These are phyloP conservation scores for Phytophthora melonis DNA, from an alignment of 352 stramenopile species.

Conservation along the genomic window DNA sequence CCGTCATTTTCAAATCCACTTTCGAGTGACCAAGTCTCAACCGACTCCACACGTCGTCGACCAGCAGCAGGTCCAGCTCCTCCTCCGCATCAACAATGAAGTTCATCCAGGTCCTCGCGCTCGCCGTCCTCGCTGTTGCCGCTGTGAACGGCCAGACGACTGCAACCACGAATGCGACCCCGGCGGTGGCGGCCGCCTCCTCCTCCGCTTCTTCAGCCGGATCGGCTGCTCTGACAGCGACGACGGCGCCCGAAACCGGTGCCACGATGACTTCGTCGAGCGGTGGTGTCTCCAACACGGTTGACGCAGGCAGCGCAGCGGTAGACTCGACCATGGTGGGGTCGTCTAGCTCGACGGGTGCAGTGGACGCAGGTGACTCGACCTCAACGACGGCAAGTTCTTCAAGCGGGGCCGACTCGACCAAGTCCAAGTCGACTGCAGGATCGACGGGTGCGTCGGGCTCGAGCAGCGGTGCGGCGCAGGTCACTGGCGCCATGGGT, in stretches of 20 bases:
- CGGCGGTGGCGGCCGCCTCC: background rate
- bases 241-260: background rate
- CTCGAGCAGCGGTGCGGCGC: conserved; percentile 14
- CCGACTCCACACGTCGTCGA: background rate
- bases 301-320: background rate
- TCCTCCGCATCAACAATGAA: background rate
- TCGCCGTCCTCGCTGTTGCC: background rate
- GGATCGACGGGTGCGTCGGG: conserved; percentile 1
- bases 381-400: conserved; percentile 6
- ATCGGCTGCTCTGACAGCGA: background rate
- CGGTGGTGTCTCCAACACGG: background rate
- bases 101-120: background rate
- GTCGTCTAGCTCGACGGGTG: background rate
- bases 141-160: background rate
- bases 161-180: background rate
- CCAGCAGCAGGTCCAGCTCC: background rate
- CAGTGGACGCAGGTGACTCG: background rate
- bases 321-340: background rate
- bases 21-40: background rate
- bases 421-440: background rate
- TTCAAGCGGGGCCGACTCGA: background rate
- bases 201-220: background rate
- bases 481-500: conserved; percentile 4
- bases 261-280: background rate
- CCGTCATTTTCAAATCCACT: background rate